Percentiles rank a stretch among this genome's conserved stretches.
phyloP scores from a whole-genome alignment of 805 yeast species.

The Spathaspora arborariae region DNA sequence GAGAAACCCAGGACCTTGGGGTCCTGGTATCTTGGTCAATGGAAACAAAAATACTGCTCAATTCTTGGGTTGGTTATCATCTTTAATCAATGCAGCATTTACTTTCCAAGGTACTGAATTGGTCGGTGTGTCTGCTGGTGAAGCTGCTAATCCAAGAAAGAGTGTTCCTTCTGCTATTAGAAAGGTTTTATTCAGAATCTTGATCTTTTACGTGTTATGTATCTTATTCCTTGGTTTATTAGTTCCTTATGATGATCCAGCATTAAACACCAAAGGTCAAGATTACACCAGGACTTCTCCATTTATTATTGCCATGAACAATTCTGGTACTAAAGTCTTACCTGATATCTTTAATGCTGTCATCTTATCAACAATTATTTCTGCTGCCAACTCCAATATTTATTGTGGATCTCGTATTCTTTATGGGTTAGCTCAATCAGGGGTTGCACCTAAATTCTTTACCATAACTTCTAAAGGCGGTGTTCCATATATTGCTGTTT shows the following conservation, averaged over 20 bases:
- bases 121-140: conserved; percentile 75
- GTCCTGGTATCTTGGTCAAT: conserved; percentile 53
- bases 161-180: conserved; percentile 70
- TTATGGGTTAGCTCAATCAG: conserved; percentile 59
- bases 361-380: conserved; percentile 59
- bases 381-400: conserved; percentile 78
- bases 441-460: conserved; percentile 55
- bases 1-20: conserved; percentile 78
- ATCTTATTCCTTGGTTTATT: conserved; percentile 66
- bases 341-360: conserved; percentile 74
- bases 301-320: conserved; percentile 65
- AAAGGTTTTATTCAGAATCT: conserved; percentile 63
- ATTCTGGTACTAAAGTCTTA: conserved; percentile 61
- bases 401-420: conserved; percentile 69
- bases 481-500: conserved; percentile 58
- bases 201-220: conserved; percentile 61
- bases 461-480: conserved; percentile 49
- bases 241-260: conserved; percentile 65
- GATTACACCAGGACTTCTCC: conserved; percentile 55
- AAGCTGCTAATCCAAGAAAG: conserved; percentile 63
- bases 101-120: conserved; percentile 79
- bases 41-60: conserved; percentile 47
- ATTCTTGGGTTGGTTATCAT: conserved; percentile 67
- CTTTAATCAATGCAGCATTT: conserved; percentile 72
- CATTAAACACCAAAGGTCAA: conserved; percentile 36